Percentiles rank a stretch among this genome's conserved stretches.
Conservation (phyloP, 805 yeast species). For the Osmozyma mogii region DNA sequence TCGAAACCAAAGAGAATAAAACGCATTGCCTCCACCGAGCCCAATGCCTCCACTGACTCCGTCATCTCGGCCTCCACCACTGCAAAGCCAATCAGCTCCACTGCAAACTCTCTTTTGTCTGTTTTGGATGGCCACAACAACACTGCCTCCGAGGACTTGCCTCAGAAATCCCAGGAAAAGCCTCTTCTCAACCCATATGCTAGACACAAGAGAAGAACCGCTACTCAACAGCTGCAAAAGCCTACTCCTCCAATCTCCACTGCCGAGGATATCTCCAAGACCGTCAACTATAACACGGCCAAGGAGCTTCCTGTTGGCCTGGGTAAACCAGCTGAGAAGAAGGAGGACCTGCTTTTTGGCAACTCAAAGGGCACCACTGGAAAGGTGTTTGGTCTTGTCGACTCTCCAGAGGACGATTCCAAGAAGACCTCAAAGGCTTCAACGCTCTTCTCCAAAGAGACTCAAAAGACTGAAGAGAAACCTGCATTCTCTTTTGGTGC, state of each 20-base stretch:
- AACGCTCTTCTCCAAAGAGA: too few species aligned
- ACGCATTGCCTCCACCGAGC: slow-evolving; percentile 6
- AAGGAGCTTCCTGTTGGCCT: slow-evolving; percentile 14
- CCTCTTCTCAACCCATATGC: slow-evolving; percentile 13
- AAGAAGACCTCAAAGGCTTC: too few species aligned
- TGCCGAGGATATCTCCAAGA: slow-evolving; percentile 30
- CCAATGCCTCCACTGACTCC: slow-evolving; percentile 2
- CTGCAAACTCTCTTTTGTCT: slow-evolving; percentile 44
- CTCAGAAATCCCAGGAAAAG: too few species aligned
- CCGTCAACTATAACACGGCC: slow-evolving; percentile 27
- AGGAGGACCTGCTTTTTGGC: slow-evolving; percentile 3
- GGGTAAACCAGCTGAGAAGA: slow-evolving; percentile 1
- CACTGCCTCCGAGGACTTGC: too few species aligned
- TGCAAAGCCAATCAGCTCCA: slow-evolving; percentile 31
- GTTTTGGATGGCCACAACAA: slow-evolving; percentile 24
- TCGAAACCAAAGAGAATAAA: slow-evolving; percentile 9
- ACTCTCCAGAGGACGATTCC: too few species aligned
- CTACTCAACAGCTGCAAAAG: too few species aligned
- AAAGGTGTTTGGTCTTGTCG: background rate
- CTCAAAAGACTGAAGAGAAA: too few species aligned
- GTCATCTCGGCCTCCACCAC: slow-evolving; percentile 1
- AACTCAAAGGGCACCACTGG: background rate
- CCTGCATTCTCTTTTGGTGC: too few species aligned
- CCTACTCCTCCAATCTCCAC: slow-evolving; percentile 13
- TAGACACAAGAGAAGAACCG: slow-evolving; percentile 5